Base-by-base conservation (phyloP, 192 early-diverging fungal species). In the Backusella psychrophila region DNA sequence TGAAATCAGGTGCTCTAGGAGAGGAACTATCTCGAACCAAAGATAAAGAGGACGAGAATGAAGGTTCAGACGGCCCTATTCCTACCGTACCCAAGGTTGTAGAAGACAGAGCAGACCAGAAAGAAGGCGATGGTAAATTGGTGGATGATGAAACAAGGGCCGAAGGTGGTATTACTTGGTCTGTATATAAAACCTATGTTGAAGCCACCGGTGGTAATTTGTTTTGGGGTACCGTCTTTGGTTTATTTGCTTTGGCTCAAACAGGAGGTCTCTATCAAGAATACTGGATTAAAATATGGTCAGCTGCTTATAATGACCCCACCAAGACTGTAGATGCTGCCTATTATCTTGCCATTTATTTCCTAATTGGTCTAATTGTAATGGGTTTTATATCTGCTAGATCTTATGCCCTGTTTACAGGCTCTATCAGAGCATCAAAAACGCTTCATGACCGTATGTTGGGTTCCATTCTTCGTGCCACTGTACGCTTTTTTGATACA, bases 401-500 rank as follows among this genome's bases (percentile, higher is more conserved):
- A 53, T 77, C 77, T n/a, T 85, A 78, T 66, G 79, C 80, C 36
- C 79, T 85, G 19, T 85, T 79, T 67, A 72, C 77, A 46, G 85
- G 87, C 66, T 86, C 86, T 0, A 59, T 94, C 23, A 39, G 75
- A 5, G 93, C 93, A 7, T 91, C 90, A 3, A 80, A 78, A 7
- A 70, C 65, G 0, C 67, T 94, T 52, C 93, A 94, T 74, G 44
- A 77, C 9, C 85, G 78, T 33, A 78, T 93, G 33, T 69, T 94
- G 33, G 81, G 75, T 15, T 67, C 85, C 29, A 82, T 94, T 38
- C 72, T 90, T 29, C 89, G 86, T 26, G 91, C 94, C 4, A 90
- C 90, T 75, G 87, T 95, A 31, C 87, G 91, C n/a, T 97, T 96
- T 87, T 98, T 94, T 78, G 95, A 96, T 75, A 89, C 90, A 31